These are phyloP conservation scores for Magnolia kwangsiensis DNA, from an alignment of 164 flowering plant genomes.

Conservation along the genomic window DNA sequence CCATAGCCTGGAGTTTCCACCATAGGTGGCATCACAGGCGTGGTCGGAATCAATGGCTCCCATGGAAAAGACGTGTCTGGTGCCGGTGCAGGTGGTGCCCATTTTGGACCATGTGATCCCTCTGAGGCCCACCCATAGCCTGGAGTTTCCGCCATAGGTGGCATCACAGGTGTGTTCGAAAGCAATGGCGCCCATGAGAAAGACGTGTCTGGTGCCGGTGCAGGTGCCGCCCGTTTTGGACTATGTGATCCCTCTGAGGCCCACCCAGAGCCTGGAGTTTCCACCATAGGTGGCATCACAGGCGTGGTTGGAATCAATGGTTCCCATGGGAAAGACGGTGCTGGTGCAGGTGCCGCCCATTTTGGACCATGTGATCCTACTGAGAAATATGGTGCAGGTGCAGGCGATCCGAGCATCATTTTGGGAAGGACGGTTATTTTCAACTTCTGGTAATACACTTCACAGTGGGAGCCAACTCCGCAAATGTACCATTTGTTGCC, in stretches of 20 bases:
- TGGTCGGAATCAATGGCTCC: neutral
- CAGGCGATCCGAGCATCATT: neutral
- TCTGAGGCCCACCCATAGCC: too few relatives aligned
- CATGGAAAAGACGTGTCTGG: neutral
- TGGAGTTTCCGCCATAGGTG: neutral
- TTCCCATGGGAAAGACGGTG: neutral
- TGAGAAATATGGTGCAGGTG: neutral
- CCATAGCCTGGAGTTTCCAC: neutral
- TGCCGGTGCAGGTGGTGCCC: neutral
- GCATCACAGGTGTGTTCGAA: neutral
- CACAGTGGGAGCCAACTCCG: slow-evolving; percentile 8
- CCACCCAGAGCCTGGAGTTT: neutral
- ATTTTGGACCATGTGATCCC: too few relatives aligned
- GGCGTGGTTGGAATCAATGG: too few relatives aligned
- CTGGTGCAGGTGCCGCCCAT: neutral
- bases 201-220: neutral
- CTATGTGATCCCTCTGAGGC: neutral
- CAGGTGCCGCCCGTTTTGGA: neutral
- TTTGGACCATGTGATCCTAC: neutral
- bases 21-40: neutral
- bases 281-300: neutral
- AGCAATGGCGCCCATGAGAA: too few relatives aligned
- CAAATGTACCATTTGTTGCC: slow-evolving; percentile 18
- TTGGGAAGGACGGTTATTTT: slow-evolving; percentile 8
- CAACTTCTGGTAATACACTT: slow-evolving; percentile 4